Evolutionary conservation across 2,329 filamentous ascomycete species (phyloP).

Genomic region (Periconia macrospinosa): DNA sequence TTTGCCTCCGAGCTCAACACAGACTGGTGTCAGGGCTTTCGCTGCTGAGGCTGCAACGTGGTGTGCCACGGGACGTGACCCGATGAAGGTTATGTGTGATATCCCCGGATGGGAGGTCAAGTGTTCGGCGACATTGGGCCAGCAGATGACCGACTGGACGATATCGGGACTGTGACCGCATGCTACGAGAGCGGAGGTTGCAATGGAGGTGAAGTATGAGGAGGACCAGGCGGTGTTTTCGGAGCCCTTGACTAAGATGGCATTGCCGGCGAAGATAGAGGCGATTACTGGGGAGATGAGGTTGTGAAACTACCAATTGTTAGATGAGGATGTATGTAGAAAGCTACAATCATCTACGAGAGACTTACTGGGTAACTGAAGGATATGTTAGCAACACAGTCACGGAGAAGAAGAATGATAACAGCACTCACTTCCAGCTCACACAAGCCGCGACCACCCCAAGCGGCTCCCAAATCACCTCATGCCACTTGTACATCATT

Average conservation of each 20-base stretch:
- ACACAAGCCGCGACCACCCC: constrained; percentile 92
- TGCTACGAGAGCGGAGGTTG: constrained; percentile 74
- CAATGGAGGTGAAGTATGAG: constrained; percentile 77
- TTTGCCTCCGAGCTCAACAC: constrained; percentile 92
- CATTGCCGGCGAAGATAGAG: constrained; percentile 87
- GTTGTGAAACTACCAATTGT: constrained; percentile 78
- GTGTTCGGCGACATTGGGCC: constrained; percentile 78
- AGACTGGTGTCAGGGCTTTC: constrained; percentile 81
- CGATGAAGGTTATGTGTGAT: constrained; percentile 93
- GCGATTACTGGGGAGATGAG: constrained; percentile 89
- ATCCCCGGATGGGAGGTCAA: constrained; percentile 84
- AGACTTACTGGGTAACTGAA: constrained; percentile 48
- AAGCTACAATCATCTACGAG: not conserved
- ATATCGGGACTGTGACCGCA: constrained; percentile 83
- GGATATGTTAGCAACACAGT: constrained; percentile 5
- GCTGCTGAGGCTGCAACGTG: constrained; percentile 86
- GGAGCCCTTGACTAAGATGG: constrained; percentile 88
- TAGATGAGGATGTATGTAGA: not conserved
- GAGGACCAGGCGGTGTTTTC: constrained; percentile 96
- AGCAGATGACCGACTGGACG: constrained; percentile 84
- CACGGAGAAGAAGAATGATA: not conserved
- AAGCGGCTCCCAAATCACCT: constrained; percentile 86
- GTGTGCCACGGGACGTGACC: constrained; percentile 82
- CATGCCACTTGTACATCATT: constrained; percentile 94
- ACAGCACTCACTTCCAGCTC: constrained; percentile 80